Conservation (phyloP, 2,329 filamentous ascomycete species). For the Ilyonectria sp. region DNA sequence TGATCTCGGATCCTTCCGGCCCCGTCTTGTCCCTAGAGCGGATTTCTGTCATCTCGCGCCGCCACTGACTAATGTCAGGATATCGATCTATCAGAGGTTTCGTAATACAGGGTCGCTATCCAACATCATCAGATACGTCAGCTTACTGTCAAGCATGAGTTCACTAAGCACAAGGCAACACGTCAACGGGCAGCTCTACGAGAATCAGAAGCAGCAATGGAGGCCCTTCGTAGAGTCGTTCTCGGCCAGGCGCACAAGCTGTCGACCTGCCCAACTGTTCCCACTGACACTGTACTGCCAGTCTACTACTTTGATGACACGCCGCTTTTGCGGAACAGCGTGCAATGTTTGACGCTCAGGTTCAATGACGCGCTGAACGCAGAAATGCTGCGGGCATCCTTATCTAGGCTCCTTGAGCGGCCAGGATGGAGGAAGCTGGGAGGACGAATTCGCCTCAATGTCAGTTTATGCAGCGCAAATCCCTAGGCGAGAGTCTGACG, state of each 20-base stretch:
- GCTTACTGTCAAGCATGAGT: no score
- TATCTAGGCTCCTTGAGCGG: slow-evolving; percentile 37
- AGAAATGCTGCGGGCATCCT: slow-evolving; percentile 48
- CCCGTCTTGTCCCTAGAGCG: no score
- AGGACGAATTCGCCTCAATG: slow-evolving; percentile 46
- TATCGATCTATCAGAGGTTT: no score
- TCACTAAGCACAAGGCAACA: no score
- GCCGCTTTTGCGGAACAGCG: slow-evolving; percentile 22
- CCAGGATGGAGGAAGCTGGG: slow-evolving; percentile 62
- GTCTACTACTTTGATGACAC: slow-evolving; percentile 33
- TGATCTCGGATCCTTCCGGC: no score
- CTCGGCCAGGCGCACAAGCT: slow-evolving; percentile 17
- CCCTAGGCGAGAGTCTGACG: not conserved
- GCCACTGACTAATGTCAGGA: no score
- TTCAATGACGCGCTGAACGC: slow-evolving; percentile 52
- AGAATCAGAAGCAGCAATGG: slow-evolving; percentile 2
- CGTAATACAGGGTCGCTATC: no score
- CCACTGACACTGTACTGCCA: slow-evolving; percentile 26
- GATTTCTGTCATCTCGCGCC: no score
- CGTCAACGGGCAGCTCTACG: no score
- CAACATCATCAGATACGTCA: no score
- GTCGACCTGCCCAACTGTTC: slow-evolving; percentile 16
- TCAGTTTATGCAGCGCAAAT: not conserved
- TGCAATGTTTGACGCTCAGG: slow-evolving; percentile 25
- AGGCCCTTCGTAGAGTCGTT: slow-evolving; percentile 14